Conservation (phyloP, 306 rosid genomes). For the Purshia tridentata region DNA sequence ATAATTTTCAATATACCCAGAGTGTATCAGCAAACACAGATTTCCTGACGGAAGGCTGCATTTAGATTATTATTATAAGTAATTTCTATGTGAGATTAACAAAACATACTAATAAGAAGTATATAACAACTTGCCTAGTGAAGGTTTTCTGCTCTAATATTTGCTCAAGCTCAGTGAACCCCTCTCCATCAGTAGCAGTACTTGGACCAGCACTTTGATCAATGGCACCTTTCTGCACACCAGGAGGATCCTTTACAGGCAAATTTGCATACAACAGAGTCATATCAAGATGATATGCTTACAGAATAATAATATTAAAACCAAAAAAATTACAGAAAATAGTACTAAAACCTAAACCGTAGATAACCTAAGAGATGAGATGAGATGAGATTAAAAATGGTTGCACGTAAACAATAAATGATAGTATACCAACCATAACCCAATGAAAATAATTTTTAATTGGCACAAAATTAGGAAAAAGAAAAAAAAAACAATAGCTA, state of each 20-base stretch:
- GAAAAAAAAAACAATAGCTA: not conserved
- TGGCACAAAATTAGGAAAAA: not conserved
- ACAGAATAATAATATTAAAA: not conserved
- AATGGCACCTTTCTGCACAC: slow-evolving; percentile 36
- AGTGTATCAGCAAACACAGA: not conserved
- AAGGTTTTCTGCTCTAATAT: slow-evolving; percentile 83
- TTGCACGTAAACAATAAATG: not conserved
- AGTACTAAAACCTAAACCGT: too few species aligned
- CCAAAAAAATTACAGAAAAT: not conserved
- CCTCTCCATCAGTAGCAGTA: slow-evolving; percentile 40
- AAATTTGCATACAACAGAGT: slow-evolving; percentile 28
- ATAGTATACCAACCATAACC: not conserved
- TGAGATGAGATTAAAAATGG: not conserved
- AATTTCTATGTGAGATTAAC: not conserved
- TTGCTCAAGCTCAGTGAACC: slow-evolving; percentile 69
- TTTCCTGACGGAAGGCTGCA: not conserved
- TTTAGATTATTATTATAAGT: not conserved
- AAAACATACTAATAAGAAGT: not conserved
- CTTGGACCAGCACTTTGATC: slow-evolving; percentile 37
- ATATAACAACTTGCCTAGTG: slow-evolving; percentile 49
- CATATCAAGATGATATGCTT: slow-evolving; percentile 7
- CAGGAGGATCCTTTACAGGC: slow-evolving; percentile 41
- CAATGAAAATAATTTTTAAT: not conserved
- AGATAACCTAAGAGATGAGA: not conserved
- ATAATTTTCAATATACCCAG: not conserved